A percentile compares a stretch with the other conserved stretches of the same genome.
phyloP scores from a whole-genome alignment of 306 rosid species.

The Castanea sativa region DNA sequence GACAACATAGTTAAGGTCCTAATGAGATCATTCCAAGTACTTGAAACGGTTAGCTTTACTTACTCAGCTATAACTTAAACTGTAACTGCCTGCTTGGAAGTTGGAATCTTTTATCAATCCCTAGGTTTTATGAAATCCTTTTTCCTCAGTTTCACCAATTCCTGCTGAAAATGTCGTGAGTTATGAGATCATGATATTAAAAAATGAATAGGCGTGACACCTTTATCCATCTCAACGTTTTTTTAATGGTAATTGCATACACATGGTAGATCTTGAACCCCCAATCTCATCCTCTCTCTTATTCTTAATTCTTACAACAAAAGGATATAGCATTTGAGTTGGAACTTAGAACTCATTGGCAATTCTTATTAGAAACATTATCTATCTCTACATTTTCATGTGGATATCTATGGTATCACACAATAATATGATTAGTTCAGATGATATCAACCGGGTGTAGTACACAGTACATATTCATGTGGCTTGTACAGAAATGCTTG shows the following conservation, averaged over 20 bases:
- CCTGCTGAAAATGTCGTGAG: slow-evolving; percentile 1
- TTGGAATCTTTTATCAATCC: slow-evolving; percentile 19
- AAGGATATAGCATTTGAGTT: too few species aligned
- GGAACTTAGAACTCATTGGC: neutral
- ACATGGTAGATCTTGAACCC: too few species aligned
- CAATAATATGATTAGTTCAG: neutral
- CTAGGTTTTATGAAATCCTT: neutral
- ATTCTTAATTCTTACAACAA: too few species aligned
- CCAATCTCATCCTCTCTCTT: too few species aligned
- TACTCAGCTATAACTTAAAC: neutral
- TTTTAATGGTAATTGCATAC: too few species aligned
- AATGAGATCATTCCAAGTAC: slow-evolving; percentile 47
- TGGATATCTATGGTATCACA: neutral
- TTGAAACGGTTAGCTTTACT: slow-evolving; percentile 27
- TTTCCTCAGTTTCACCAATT: slow-evolving; percentile 5
- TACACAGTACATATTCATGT: slow-evolving; percentile 2
- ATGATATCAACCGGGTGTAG: slow-evolving; percentile 11
- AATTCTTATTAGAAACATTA: neutral
- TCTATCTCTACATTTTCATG: neutral
- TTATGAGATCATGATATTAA: slow-evolving; percentile 1
- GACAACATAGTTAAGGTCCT: slow-evolving; percentile 38
- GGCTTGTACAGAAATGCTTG: slow-evolving; percentile 18
- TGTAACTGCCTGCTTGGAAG: slow-evolving; percentile 21
- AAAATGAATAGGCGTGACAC: neutral
- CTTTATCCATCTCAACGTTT: neutral